phyloP scores from a whole-genome alignment of 129 eudicot genomes.

The Lactuca saligna region DNA sequence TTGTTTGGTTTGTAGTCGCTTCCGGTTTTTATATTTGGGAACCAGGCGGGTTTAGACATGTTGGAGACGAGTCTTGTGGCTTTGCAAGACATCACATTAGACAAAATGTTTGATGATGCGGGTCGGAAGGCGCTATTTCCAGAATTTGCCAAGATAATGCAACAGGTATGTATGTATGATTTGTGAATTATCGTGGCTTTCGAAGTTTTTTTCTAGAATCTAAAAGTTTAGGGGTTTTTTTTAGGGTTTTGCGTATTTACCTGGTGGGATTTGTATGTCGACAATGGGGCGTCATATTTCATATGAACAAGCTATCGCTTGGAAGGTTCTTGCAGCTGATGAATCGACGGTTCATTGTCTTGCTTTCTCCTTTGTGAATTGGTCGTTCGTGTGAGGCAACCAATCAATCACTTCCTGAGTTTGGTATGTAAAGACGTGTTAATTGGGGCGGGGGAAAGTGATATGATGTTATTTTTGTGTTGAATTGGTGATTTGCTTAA shows the following conservation, averaged over 20 bases:
- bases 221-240: not conserved
- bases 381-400: slow-evolving; percentile 74
- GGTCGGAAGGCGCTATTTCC: slow-evolving; percentile 74
- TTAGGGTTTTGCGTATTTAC: slow-evolving; percentile 89
- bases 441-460: slow-evolving; percentile 17
- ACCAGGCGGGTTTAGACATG: slow-evolving; percentile 98
- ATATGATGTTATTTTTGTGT: slow-evolving; percentile 20
- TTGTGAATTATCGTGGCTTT: not conserved
- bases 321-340: slow-evolving; percentile 89
- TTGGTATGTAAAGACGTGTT: slow-evolving; percentile 27
- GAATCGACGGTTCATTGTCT: slow-evolving; percentile 82
- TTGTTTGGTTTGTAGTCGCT: slow-evolving; percentile 45
- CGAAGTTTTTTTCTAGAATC: not conserved
- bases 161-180: slow-evolving; percentile 53
- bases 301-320: slow-evolving; percentile 85
- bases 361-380: slow-evolving; percentile 84
- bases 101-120: slow-evolving; percentile 86
- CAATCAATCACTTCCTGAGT: slow-evolving; percentile 6
- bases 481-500: slow-evolving; percentile 28
- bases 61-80: slow-evolving; percentile 92
- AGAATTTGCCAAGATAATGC: slow-evolving; percentile 90
- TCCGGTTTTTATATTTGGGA: slow-evolving; percentile 87
- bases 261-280: slow-evolving; percentile 92
- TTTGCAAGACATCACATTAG: slow-evolving; percentile 81
- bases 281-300: slow-evolving; percentile 96